These are phyloP conservation scores for Colletotrichum spinosum DNA, from an alignment of 2,329 filamentous ascomycete species.

Conservation along the genomic window DNA sequence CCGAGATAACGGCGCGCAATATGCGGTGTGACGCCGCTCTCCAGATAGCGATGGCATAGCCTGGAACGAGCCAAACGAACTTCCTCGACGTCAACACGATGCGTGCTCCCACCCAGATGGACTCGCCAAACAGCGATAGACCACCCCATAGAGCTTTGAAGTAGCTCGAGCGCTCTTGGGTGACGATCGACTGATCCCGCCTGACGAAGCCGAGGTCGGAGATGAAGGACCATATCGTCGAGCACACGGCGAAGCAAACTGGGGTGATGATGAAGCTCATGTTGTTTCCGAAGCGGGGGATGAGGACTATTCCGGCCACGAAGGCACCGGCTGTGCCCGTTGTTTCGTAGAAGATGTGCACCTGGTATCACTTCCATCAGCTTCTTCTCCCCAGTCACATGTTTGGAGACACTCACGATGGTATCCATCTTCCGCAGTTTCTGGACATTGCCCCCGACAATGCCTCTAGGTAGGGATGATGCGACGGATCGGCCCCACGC, in stretches of 20 bases:
- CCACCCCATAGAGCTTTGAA: constrained; percentile 10
- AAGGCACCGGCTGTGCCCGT: constrained; percentile 60
- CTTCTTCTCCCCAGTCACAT: no score
- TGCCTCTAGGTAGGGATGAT: constrained; percentile 63
- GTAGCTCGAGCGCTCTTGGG: constrained; percentile 34
- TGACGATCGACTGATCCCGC: constrained; percentile 35
- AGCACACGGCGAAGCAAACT: constrained; percentile 56
- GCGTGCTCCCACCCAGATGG: constrained; percentile 56
- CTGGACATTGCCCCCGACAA: constrained; percentile 61
- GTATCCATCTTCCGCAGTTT: constrained; percentile 61
- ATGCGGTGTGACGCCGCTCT: constrained; percentile 59
- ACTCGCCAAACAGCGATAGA: constrained; percentile 45
- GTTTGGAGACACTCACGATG: constrained; percentile 36
- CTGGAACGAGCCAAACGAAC: constrained; percentile 62
- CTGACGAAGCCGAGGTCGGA: constrained; percentile 50
- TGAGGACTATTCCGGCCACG: constrained; percentile 59
- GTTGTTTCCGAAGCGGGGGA: constrained; percentile 62
- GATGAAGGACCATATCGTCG: constrained; percentile 59
- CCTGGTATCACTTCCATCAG: no score
- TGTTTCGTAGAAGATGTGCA: constrained; percentile 47
- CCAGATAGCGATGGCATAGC: constrained; percentile 62
- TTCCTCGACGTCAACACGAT: constrained; percentile 59
- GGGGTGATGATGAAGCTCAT: constrained; percentile 63
- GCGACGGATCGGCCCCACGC: constrained; percentile 63
- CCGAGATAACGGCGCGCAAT: constrained; percentile 60